Conservation (phyloP, 1,139 yeast species). For the Yamadazyma conglobata region DNA sequence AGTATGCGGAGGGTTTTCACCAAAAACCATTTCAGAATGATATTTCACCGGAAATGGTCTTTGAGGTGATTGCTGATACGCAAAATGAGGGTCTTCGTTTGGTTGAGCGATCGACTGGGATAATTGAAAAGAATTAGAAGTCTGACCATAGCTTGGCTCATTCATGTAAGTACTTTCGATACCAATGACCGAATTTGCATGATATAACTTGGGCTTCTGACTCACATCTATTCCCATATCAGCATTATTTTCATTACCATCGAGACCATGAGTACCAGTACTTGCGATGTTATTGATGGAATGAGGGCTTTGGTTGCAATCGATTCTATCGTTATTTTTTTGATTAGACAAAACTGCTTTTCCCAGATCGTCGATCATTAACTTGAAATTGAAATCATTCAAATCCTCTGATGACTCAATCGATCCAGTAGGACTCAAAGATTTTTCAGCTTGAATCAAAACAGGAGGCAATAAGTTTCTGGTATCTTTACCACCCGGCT, state of each 20-base stretch:
- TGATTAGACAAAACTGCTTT: conserved; percentile 39
- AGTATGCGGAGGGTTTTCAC: conserved; percentile 29
- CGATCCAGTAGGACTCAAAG: conserved; percentile 6
- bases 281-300: neutral
- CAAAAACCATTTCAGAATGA: conserved; percentile 25
- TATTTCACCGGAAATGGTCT: conserved; percentile 22
- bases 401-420: conserved; percentile 5
- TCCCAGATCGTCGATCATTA: conserved; percentile 45
- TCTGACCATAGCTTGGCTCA: conserved; percentile 17
- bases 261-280: conserved; percentile 1
- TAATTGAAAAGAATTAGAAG: conserved; percentile 10
- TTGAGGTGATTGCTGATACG: conserved; percentile 5
- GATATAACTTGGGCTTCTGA: conserved; percentile 22
- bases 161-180: conserved; percentile 21
- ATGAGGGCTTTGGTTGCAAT: conserved; percentile 4
- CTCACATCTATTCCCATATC: conserved; percentile 4
- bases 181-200: conserved; percentile 31
- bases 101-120: conserved; percentile 6
- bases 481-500: conserved; percentile 7
- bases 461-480: conserved; percentile 35
- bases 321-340: neutral
- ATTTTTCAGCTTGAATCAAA: conserved; percentile 14
- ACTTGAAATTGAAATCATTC: conserved; percentile 30
- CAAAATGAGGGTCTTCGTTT: conserved; percentile 2
- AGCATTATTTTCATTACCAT: neutral